These are phyloP conservation scores for Sphaerulina vaccinii DNA, from an alignment of 2,329 filamentous ascomycete genomes.

Conservation along the genomic window DNA sequence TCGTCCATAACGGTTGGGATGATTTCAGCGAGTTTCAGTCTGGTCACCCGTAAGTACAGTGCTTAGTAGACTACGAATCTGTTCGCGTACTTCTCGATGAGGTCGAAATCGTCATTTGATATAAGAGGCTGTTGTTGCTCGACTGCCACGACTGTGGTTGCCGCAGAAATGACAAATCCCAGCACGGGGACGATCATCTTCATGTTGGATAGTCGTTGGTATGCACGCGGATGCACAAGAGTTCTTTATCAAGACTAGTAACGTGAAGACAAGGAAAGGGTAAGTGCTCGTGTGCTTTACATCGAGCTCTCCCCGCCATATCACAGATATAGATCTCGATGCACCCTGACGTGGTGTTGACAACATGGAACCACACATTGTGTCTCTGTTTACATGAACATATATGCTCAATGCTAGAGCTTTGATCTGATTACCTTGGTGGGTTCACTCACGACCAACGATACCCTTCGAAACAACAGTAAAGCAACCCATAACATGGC, in stretches of 20 bases:
- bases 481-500: no score
- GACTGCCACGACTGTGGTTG: background rate
- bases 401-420: no score
- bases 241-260: background rate
- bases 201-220: background rate
- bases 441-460: no score
- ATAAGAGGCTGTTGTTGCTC: constrained; percentile 11
- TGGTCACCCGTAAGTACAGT: constrained; percentile 5
- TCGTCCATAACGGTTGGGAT: constrained; percentile 54
- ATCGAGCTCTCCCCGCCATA: constrained; percentile 18
- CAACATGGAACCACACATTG: background rate
- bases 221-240: background rate
- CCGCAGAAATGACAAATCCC: background rate
- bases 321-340: constrained; percentile 9
- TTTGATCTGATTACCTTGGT: no score
- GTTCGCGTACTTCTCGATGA: constrained; percentile 24
- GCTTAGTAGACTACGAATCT: constrained; percentile 1
- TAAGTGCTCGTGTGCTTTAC: constrained; percentile 22
- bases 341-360: constrained; percentile 16
- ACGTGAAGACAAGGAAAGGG: constrained; percentile 12
- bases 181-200: background rate
- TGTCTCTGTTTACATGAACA: background rate
- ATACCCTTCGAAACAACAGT: no score
- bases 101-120: constrained; percentile 13
- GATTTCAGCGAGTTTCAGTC: constrained; percentile 34